phyloP scores from a whole-genome alignment of 2,329 filamentous ascomycete species.

The Colletotrichum sp. region DNA sequence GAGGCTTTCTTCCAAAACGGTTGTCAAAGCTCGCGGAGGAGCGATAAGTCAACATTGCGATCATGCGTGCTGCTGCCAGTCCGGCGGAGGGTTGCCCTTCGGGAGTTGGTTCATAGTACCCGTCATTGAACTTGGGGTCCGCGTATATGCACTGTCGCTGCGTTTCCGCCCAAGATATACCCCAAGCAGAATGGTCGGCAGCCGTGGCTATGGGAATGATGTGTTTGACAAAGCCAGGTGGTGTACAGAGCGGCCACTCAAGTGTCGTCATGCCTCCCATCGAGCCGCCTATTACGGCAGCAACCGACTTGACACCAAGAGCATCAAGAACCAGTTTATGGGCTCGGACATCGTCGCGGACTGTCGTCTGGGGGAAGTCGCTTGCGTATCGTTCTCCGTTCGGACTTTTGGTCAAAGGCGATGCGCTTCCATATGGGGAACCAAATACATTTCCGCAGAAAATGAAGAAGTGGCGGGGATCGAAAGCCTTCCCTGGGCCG shows the following conservation, averaged over 20 bases:
- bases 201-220: constrained; percentile 63
- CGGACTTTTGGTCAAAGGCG: constrained; percentile 49
- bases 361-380: constrained; percentile 72
- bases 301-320: constrained; percentile 57
- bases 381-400: constrained; percentile 24
- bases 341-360: constrained; percentile 68
- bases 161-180: constrained; percentile 63
- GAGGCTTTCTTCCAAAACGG: constrained; percentile 52
- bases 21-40: constrained; percentile 37
- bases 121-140: constrained; percentile 35
- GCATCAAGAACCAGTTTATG: constrained; percentile 60
- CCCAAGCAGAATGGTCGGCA: constrained; percentile 61
- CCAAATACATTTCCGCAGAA: constrained; percentile 87
- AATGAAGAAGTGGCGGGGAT: constrained; percentile 84
- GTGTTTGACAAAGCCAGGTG: constrained; percentile 52
- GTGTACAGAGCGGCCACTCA: constrained; percentile 60
- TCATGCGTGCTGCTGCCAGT: constrained; percentile 40
- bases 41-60: constrained; percentile 43
- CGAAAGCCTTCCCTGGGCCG: constrained; percentile 78
- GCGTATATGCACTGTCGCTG: constrained; percentile 54
- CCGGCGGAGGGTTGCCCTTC: constrained; percentile 36
- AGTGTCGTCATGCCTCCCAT: constrained; percentile 65
- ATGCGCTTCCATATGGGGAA: constrained; percentile 83
- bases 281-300: constrained; percentile 59
- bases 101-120: constrained; percentile 35